These are phyloP conservation scores for Bipolaris bicolor DNA, from an alignment of 2,329 filamentous ascomycete species.

Conservation along the genomic window DNA sequence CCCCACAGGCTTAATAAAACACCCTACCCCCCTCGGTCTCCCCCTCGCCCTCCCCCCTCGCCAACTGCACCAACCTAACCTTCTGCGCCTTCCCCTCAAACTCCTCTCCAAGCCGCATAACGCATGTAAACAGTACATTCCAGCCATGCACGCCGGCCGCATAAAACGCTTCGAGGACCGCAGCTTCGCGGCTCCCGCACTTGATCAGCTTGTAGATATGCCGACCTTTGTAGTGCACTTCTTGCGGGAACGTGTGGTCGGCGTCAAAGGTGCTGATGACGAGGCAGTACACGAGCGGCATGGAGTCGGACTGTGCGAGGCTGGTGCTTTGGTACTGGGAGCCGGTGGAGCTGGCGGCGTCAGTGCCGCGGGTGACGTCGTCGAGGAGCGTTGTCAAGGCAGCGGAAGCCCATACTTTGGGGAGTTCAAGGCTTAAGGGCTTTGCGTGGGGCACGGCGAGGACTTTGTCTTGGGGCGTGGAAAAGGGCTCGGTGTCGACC, in stretches of 20 bases:
- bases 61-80: conserved; percentile 32
- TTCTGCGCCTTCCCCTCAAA: conserved; percentile 29
- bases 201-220: conserved; percentile 41
- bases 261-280: conserved; percentile 36
- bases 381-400: conserved; percentile 39
- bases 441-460: conserved; percentile 18
- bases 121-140: conserved; percentile 42
- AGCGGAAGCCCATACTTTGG: conserved; percentile 39
- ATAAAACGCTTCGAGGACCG: conserved; percentile 38
- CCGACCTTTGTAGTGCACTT: conserved; percentile 21
- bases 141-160: conserved; percentile 38
- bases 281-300: conserved; percentile 34
- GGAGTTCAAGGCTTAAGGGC: conserved; percentile 30
- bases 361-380: conserved; percentile 27
- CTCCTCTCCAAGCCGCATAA: conserved; percentile 33
- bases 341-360: not conserved
- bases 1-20: conserved; percentile 34
- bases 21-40: conserved; percentile 20
- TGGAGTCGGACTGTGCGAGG: not conserved
- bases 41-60: conserved; percentile 22
- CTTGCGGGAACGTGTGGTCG: conserved; percentile 19
- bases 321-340: too few relatives aligned
- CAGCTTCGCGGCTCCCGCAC: conserved; percentile 43
- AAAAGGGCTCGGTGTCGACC: not conserved
- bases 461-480: conserved; percentile 18